These are phyloP conservation scores for Phytophthora multivora DNA, from an alignment of 352 stramenopile species.

Conservation along the genomic window DNA sequence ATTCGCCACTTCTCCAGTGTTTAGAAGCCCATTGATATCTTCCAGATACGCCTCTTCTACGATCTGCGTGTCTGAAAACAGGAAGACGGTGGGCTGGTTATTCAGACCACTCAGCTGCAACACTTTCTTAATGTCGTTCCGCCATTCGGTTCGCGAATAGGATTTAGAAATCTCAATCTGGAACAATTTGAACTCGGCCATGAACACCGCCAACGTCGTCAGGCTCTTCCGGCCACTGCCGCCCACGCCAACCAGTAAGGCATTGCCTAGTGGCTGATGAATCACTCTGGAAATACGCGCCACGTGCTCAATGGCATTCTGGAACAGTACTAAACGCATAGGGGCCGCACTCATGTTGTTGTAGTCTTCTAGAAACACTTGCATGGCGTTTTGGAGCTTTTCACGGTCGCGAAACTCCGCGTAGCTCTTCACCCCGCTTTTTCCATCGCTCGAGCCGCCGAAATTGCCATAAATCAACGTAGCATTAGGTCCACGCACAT, in stretches of 20 bases:
- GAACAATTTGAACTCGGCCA: conserved; percentile 95
- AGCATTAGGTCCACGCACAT: conserved; percentile 60
- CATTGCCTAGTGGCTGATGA: conserved; percentile 93
- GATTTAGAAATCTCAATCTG: conserved; percentile 97
- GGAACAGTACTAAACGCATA: conserved; percentile 95
- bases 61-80: conserved; percentile 95
- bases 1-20: conserved; percentile 93
- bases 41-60: conserved; percentile 93
- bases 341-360: conserved; percentile 95
- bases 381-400: conserved; percentile 85
- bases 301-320: conserved; percentile 95
- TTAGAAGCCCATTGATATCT: conserved; percentile 94
- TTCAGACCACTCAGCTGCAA: conserved; percentile 76
- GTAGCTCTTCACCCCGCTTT: conserved; percentile 79
- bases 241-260: conserved; percentile 93
- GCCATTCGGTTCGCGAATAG: conserved; percentile 93
- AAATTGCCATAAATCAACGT: conserved; percentile 92
- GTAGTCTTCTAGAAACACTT: conserved; percentile 94
- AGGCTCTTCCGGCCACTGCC: conserved; percentile 93
- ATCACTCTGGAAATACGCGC: conserved; percentile 93
- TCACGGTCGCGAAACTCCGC: conserved; percentile 87
- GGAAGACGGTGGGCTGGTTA: conserved; percentile 91
- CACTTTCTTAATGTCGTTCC: conserved; percentile 93
- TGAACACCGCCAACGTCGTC: conserved; percentile 92
- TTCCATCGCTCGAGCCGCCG: conserved; percentile 57